Evolutionary conservation across 306 rosid species (phyloP), one percentile per base, ranked within the genome.

Genomic region (Malus fusca): DNA sequence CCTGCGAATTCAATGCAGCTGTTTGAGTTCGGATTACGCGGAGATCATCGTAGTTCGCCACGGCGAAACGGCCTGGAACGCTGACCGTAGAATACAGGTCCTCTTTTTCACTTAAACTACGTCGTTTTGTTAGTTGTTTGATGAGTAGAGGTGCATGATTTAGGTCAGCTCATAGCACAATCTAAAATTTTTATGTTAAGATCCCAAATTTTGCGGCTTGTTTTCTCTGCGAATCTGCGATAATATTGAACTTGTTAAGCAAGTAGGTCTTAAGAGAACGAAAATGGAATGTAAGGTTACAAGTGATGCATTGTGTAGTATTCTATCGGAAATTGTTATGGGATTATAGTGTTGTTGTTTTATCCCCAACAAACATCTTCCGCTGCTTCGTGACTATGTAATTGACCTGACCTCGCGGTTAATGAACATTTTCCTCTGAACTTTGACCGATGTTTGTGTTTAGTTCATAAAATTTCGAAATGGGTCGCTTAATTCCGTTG

Each of bases 1-100:
- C 2, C 30, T 11, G 10, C 81, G 75, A 82, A 66, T 69, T 71
- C 44, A 40, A 52, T 76, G 69, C 75, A 90, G 96, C 82, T 52
- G 69, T 68, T 46, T 79, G 28, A 78, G 66, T 82, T 80, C 81
- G 17, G 81, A 85, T 35, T 86, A 78, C 79, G 89, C 95, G 11
- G 98, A 95, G 84, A 90, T 95, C 71, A 59, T 90, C 51, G 95
- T 90, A 7, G 84, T 95, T 10, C 96, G 97, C 69, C 98, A 95
- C 44, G 98, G 98, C 51, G 92, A 95, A 85, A 95, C 98, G 26
- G 87, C 82, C 33, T 95, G 98, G 98, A 95, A 95, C 80, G 86
- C 82, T 63, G 87, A 87, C 61, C 82, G 89, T 59, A 89, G 88
- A 83, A 80, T 90, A 74, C 98, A 95, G 96, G 98, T 94, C 40